Conservation (phyloP, 495 filamentous ascomycete genomes). For the Penicillium nucicola region DNA sequence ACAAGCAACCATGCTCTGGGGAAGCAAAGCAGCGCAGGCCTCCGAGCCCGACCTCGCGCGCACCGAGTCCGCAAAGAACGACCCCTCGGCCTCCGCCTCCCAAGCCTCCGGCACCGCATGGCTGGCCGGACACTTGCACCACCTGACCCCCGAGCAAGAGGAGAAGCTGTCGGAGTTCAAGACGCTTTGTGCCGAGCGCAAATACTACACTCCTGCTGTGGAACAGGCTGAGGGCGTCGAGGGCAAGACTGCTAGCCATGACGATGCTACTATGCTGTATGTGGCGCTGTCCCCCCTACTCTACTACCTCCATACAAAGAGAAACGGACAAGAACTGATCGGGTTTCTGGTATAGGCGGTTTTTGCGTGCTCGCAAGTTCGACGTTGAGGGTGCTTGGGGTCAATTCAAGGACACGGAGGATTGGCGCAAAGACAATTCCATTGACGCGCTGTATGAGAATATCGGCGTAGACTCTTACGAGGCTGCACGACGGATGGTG, state of each 20-base stretch:
- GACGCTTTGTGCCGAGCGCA: conserved; percentile 56
- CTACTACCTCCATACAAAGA: too few species aligned
- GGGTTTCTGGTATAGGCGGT: conserved; percentile 55
- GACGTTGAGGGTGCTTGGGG: conserved; percentile 67
- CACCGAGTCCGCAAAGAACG: conserved; percentile 35
- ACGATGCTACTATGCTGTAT: conserved; percentile 79
- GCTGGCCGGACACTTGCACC: conserved; percentile 66
- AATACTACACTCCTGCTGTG: conserved; percentile 57
- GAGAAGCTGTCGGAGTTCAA: conserved; percentile 66
- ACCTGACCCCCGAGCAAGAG: conserved; percentile 67
- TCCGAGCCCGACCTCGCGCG: conserved; percentile 24
- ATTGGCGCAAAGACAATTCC: conserved; percentile 77
- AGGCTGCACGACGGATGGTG: conserved; percentile 72
- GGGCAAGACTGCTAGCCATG: conserved; percentile 55
- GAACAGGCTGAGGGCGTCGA: conserved; percentile 28
- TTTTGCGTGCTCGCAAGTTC: conserved; percentile 75
- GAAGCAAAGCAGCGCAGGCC: conserved; percentile 32
- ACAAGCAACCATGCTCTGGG: conserved; percentile 31
- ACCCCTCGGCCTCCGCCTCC: conserved; percentile 38
- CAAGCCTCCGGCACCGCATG: conserved; percentile 41
- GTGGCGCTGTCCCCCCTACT: conserved; percentile 21
- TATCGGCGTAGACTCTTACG: conserved; percentile 78
- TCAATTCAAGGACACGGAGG: conserved; percentile 87
- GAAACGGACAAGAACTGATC: background rate
- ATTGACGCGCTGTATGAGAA: conserved; percentile 72